These are phyloP conservation scores for Kwoniella pini DNA, from an alignment of 768 basidiomycete species.

Conservation along the genomic window DNA sequence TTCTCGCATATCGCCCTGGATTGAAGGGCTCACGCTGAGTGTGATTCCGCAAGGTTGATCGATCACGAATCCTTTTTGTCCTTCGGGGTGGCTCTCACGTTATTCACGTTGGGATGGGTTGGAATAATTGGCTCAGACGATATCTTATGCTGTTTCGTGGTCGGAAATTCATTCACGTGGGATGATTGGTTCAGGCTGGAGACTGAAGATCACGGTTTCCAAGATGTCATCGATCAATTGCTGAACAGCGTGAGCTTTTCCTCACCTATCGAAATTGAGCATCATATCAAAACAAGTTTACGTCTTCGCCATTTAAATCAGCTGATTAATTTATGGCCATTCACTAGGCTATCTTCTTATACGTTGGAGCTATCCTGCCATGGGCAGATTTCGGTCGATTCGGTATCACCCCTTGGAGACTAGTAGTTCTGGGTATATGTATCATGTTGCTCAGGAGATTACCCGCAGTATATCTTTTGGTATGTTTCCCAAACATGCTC, in stretches of 20 bases:
- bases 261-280: conserved; percentile 4
- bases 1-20: not conserved
- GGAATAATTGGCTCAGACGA: conserved; percentile 57
- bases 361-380: conserved; percentile 55
- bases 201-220: conserved; percentile 52
- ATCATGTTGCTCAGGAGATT: conserved; percentile 55
- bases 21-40: not conserved
- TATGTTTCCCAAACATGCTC: too few species aligned
- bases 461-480: too few species aligned
- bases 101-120: conserved; percentile 52
- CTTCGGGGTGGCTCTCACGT: conserved; percentile 55
- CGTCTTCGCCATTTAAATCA: not conserved
- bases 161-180: conserved; percentile 53
- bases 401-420: conserved; percentile 53
- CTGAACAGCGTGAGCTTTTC: conserved; percentile 36
- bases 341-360: conserved; percentile 51
- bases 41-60: conserved; percentile 46
- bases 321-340: not conserved
- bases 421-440: conserved; percentile 54
- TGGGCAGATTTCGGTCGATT: conserved; percentile 47
- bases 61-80: conserved; percentile 57
- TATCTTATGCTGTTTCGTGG: conserved; percentile 56
- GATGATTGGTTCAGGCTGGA: conserved; percentile 54
- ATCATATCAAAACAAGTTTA: too few species aligned
- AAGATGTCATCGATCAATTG: conserved; percentile 54